Base-by-base conservation (phyloP, 306 rosid species). In the Crotalaria pallida region DNA sequence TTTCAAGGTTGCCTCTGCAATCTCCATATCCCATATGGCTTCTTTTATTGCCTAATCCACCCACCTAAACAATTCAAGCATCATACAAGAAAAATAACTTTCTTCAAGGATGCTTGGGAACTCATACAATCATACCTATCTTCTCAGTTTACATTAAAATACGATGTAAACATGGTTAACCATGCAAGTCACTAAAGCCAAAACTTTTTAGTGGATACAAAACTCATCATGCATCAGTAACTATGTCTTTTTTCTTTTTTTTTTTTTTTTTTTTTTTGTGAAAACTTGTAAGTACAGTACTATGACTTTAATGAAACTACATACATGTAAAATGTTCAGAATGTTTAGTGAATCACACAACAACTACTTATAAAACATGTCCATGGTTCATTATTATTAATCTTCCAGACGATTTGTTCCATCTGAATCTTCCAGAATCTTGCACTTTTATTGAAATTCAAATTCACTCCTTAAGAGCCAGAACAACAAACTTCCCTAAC, bases 401-500 rank as follows among this genome's bases (percentile, higher is more conserved):
- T 18, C 9, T 36, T 21, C 1, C 0, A 12, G 17, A 22, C 33
- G 9, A 22, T 33, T 17, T 12, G 34, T 43, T 62, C 51, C 29
- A 51, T 44, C 53, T 21, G 26, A 17, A 57, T 34, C n/a, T n/a
- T n/a, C 24, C 26, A 0, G 34, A 66, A 45, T n/a, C 29, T 62
- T 70, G 45, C 31, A 69, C 71, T 50, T 69, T 51, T 12, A 52
- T 18, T 11, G 67, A 68, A 58, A 77, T 33, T 62, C 71, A 62
- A 33, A 63, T 31, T 50, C 55, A 56, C 21, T 74, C 48, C 13
- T 11, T 44, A 44, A 47, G 31, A 66, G 51, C 24, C 51, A 43
- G 34, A 55, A 75, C 62, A 38, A 76, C 50, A 69, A 48, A 69
- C 69, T 53, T 53, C 69, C 52, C n/a, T n/a, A 63, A 31, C 11